phyloP scores from a whole-genome alignment of 495 filamentous ascomycete genomes.

The Aspergillus affinis region DNA sequence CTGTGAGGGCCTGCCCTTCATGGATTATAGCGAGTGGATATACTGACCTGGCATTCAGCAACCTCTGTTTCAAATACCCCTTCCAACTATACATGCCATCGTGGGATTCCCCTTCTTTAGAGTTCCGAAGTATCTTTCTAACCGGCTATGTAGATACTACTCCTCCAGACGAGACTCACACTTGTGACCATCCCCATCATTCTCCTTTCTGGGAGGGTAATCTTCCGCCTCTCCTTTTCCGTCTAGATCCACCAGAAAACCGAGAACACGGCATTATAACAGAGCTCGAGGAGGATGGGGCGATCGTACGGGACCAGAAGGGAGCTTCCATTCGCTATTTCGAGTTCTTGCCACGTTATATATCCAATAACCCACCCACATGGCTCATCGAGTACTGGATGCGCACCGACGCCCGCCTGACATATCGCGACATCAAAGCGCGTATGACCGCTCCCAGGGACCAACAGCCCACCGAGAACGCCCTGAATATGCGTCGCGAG shows the following conservation, averaged over 20 bases:
- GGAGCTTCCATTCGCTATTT: constrained; percentile 13
- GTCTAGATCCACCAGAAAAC: constrained; percentile 7
- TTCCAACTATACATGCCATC: background rate
- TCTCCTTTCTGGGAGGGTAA: constrained; percentile 3
- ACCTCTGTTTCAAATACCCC: background rate
- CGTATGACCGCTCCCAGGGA: constrained; percentile 12
- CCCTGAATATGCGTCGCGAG: constrained; percentile 20
- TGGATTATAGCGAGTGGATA: background rate
- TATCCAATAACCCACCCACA: constrained; percentile 8
- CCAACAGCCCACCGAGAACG: constrained; percentile 11
- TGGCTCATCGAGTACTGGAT: constrained; percentile 23
- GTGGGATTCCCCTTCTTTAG: background rate
- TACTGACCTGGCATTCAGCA: background rate
- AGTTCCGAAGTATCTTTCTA: background rate
- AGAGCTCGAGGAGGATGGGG: constrained; percentile 8
- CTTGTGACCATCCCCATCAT: constrained; percentile 17
- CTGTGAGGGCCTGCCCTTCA: background rate
- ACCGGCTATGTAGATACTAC: background rate
- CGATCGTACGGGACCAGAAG: background rate
- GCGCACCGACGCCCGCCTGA: constrained; percentile 15
- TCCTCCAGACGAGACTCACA: constrained; percentile 11
- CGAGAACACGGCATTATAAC: background rate
- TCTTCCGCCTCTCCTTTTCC: constrained; percentile 16
- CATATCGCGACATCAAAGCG: constrained; percentile 18
- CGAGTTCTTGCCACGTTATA: constrained; percentile 19